Conservation (phyloP, 2,329 filamentous ascomycete genomes). For the Lachnellula cervina region DNA sequence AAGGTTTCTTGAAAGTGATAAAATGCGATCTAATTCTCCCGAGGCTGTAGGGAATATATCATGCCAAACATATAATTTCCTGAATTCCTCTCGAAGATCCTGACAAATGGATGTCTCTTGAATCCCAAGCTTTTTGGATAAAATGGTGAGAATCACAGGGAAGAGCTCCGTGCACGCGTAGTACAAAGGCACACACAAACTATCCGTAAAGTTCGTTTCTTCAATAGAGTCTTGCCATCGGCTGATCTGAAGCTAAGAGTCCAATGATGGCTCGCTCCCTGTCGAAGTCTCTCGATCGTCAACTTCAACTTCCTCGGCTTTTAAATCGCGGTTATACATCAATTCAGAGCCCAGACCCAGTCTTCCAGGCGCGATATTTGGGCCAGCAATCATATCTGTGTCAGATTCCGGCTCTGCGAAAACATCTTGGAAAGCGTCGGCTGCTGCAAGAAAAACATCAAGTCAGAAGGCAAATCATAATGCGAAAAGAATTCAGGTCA, state of each 20-base stretch:
- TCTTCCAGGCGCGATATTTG: neutral
- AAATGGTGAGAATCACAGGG: neutral
- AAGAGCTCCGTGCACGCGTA: neutral
- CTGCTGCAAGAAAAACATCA: neutral
- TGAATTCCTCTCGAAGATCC: neutral
- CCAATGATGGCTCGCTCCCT: neutral
- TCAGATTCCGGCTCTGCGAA: neutral
- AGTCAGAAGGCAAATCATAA: neutral
- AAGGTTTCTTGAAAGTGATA: neutral
- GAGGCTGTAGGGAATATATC: neutral
- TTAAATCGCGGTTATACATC: neutral
- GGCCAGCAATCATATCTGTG: neutral
- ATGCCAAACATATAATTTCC: neutral
- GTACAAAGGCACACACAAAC: neutral
- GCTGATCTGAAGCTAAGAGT: too few species aligned
- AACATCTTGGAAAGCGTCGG: slow-evolving; percentile 3
- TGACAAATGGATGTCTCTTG: neutral
- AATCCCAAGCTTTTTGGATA: neutral
- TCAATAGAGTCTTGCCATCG: too few species aligned
- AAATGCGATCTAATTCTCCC: neutral
- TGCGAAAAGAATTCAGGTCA: neutral
- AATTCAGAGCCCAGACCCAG: neutral
- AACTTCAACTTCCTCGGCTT: neutral
- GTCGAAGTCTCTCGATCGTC: neutral
- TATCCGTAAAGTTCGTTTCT: neutral